phyloP scores from a whole-genome alignment of 2,329 filamentous ascomycete species.

The Macroventuria anomochaeta region DNA sequence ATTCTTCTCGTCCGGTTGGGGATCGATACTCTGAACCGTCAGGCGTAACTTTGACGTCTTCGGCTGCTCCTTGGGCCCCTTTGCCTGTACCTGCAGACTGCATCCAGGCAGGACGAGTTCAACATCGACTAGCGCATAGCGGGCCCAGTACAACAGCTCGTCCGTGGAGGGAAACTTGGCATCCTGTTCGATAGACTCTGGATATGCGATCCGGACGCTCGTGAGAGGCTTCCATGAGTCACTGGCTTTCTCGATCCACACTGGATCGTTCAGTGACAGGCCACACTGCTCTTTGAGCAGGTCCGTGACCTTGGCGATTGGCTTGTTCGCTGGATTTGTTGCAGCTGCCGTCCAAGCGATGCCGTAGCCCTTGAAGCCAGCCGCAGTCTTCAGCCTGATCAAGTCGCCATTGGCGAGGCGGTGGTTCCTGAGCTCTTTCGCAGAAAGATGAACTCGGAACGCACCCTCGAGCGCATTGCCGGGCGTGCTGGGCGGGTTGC shows the following conservation, averaged over 20 bases:
- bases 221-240: constrained; percentile 38
- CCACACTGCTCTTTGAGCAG: constrained; percentile 74
- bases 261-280: constrained; percentile 64
- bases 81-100: constrained; percentile 65
- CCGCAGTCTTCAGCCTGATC: constrained; percentile 58
- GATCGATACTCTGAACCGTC: constrained; percentile 62
- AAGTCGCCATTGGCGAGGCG: constrained; percentile 65
- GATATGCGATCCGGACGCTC: constrained; percentile 35
- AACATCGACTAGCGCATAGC: constrained; percentile 57
- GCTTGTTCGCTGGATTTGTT: constrained; percentile 48
- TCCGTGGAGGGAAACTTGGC: constrained; percentile 34
- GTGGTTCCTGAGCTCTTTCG: constrained; percentile 62
- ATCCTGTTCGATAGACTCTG: constrained; percentile 26
- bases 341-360: constrained; percentile 67
- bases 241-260: constrained; percentile 64
- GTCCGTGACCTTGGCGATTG: constrained; percentile 68
- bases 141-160: constrained; percentile 41
- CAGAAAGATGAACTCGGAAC: constrained; percentile 65
- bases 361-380: constrained; percentile 59
- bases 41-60: constrained; percentile 63
- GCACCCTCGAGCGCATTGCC: constrained; percentile 60
- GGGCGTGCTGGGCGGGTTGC: constrained; percentile 54
- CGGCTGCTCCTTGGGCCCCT: constrained; percentile 58
- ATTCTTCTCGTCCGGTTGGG: constrained; percentile 33
- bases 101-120: constrained; percentile 75